Conservation (phyloP, 306 rosid species). For the Casuarina cunninghamiana region DNA sequence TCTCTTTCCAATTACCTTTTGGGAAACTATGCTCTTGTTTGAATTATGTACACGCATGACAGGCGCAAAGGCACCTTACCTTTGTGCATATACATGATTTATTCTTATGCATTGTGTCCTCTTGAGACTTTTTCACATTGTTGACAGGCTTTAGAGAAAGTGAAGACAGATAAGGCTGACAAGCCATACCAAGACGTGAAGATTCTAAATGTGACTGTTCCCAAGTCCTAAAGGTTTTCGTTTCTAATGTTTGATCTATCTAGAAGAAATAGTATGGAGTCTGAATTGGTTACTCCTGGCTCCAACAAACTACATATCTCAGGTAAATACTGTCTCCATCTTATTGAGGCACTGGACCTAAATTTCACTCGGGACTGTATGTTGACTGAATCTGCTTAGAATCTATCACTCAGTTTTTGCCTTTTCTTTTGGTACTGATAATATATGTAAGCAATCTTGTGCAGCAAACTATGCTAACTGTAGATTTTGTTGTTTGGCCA, state of each 20-base stretch:
- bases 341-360: background rate
- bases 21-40: background rate
- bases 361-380: background rate
- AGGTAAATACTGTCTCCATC: constrained; percentile 14
- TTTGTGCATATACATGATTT: background rate
- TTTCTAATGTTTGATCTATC: background rate
- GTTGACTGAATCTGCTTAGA: too few relatives aligned
- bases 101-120: background rate
- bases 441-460: background rate
- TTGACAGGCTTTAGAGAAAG: constrained; percentile 85
- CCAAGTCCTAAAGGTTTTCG: constrained; percentile 64
- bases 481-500: background rate
- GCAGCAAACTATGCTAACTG: background rate
- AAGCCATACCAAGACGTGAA: constrained; percentile 94
- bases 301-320: constrained; percentile 13
- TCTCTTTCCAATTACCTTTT: background rate
- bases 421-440: background rate
- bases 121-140: constrained; percentile 10
- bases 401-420: too few relatives aligned
- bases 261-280: background rate
- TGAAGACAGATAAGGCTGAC: constrained; percentile 82
- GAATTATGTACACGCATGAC: background rate
- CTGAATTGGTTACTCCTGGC: constrained; percentile 1
- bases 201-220: constrained; percentile 89
- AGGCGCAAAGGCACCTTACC: background rate